Percentiles rank a stretch among this genome's conserved stretches.
Evolutionary conservation across 768 basidiomycete genomes (phyloP).

Genomic region (Austroboletus eburneus): DNA sequence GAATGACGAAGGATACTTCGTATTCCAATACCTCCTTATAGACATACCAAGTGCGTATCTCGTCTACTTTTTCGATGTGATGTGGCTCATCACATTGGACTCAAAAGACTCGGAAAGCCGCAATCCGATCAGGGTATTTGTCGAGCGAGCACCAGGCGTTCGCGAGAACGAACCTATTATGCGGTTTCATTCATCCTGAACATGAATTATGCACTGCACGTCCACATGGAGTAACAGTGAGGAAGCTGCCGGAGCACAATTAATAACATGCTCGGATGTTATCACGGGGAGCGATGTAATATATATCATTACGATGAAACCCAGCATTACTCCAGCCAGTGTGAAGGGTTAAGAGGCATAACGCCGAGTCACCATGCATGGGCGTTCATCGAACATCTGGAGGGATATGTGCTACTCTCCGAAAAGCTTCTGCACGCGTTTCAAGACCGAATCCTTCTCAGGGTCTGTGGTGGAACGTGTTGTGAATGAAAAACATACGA

Average conservation of each 20-base stretch:
- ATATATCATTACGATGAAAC: slow-evolving; percentile 21
- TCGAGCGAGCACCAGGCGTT: slow-evolving; percentile 63
- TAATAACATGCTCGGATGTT: slow-evolving; percentile 12
- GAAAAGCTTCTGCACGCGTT: slow-evolving; percentile 93
- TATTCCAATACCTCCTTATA: slow-evolving; percentile 71
- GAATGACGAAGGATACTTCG: slow-evolving; percentile 76
- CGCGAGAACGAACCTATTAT: slow-evolving; percentile 68
- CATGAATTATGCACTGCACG: slow-evolving; percentile 6
- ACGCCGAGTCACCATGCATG: slow-evolving; percentile 5
- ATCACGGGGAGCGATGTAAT: slow-evolving; percentile 20
- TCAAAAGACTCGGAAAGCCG: slow-evolving; percentile 54
- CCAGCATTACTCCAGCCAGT: slow-evolving; percentile 20
- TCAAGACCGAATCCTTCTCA: slow-evolving; percentile 91
- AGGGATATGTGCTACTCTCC: slow-evolving; percentile 60
- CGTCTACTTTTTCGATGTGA: slow-evolving; percentile 15
- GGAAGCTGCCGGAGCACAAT: slow-evolving; percentile 9
- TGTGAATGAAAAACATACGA: slow-evolving; percentile 11
- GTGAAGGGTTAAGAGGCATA: slow-evolving; percentile 7
- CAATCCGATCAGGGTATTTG: slow-evolving; percentile 63
- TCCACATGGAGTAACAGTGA: slow-evolving; percentile 10
- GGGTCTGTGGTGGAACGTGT: slow-evolving; percentile 65
- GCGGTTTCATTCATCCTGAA: slow-evolving; percentile 51
- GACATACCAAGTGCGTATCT: slow-evolving; percentile 69
- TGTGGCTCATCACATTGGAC: slow-evolving; percentile 7
- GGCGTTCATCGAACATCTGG: slow-evolving; percentile 10